Evolutionary conservation across 2,329 filamentous ascomycete species (phyloP), one percentile per base, ranked within the genome.

Genomic region (Pseudogymnoascus sp.): DNA sequence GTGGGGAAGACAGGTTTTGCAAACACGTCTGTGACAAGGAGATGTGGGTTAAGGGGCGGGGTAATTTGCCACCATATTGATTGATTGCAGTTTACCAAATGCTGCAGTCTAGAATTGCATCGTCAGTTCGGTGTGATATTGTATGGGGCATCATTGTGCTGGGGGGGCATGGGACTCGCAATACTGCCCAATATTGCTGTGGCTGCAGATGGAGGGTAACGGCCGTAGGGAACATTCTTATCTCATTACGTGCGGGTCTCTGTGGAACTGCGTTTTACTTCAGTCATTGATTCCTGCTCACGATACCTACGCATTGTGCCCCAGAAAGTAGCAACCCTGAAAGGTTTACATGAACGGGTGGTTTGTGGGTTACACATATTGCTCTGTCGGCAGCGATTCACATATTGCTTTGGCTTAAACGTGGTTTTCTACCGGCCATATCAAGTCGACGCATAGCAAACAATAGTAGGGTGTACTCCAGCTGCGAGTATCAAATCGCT

Each of bases 51-150:
- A 55, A 33, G 45, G 45, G 45, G 45, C 45, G 45, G 29, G 26
- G 45, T 55, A 33, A 55, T 55, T 55, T 55, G 45, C 26, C 26
- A 55, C 45, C 45, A 33, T 55, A 19, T 55, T 55, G 45, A 52
- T 52, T 52, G 45, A 55, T 55, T 55, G 26, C 45, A 33, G 45
- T 26, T 55, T 11, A 19, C n/a, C 26, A 55, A 19, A 8, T 55
- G 16, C 26, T 19, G 8, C n/a, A 33, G 26, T 19, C n/a, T 55
- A n/a, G n/a, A 55, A 33, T 55, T n/a, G 16, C 45, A 33, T 12
- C 45, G 21, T 5, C n/a, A 11, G 26, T 16, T 19, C 26, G n/a
- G n/a, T 2, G 10, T 55, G n/a, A 33, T 19, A n/a, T 11, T 10
- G 26, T 55, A 12, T 33, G 19, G 45, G 26, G 45, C 45, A 31